Percentiles rank a stretch among this genome's conserved stretches.
Conservation (phyloP, 768 basidiomycete species). For the Candolleomyces eurysporus region DNA sequence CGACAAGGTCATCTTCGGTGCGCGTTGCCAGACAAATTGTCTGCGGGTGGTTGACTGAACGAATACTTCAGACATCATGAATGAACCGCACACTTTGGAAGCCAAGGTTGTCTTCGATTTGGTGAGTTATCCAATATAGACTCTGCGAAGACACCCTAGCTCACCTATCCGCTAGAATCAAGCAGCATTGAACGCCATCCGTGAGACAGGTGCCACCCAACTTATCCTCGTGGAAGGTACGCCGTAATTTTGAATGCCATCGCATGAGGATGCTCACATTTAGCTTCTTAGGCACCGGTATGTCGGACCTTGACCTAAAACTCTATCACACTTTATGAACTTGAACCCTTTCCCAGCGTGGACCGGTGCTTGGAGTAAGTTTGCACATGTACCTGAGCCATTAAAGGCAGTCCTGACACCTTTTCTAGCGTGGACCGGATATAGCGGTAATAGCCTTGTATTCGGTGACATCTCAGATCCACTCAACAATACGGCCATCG, state of each 20-base stretch:
- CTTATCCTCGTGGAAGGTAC: constrained; percentile 45
- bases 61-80: constrained; percentile 21
- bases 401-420: constrained; percentile 1
- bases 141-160: neutral
- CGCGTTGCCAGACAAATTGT: neutral
- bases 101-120: constrained; percentile 48
- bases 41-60: too few species aligned
- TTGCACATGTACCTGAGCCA: too few species aligned
- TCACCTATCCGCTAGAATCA: constrained; percentile 40
- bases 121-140: constrained; percentile 12
- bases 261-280: neutral
- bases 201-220: constrained; percentile 56
- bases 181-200: constrained; percentile 65
- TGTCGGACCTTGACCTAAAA: constrained; percentile 1
- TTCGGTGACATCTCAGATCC: constrained; percentile 56
- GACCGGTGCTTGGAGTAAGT: constrained; percentile 55
- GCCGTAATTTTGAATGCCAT: neutral
- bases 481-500: constrained; percentile 58
- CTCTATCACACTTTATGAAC: constrained; percentile 4
- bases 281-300: neutral
- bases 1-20: constrained; percentile 55
- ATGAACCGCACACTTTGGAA: constrained; percentile 62
- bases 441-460: constrained; percentile 52
- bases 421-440: constrained; percentile 42
- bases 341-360: constrained; percentile 35